phyloP scores from a whole-genome alignment of 768 basidiomycete species.

The Pleurotus sapidus region DNA sequence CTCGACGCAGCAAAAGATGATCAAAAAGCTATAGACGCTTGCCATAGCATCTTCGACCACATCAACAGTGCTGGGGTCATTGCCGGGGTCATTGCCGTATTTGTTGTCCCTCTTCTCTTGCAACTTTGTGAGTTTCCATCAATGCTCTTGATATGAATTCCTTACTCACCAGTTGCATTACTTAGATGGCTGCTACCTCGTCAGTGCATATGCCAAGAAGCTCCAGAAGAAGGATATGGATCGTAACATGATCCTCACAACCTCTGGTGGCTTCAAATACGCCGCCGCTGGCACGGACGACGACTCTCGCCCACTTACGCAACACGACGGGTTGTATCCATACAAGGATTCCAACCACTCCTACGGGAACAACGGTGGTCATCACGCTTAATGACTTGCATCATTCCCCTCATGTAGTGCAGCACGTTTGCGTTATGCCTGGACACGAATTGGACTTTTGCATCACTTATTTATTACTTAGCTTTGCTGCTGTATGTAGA shows the following conservation, averaged over 20 bases:
- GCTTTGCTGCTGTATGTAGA: too few species aligned
- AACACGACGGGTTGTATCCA: conserved; percentile 25
- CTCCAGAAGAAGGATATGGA: conserved; percentile 26
- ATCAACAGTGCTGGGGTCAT: conserved; percentile 19
- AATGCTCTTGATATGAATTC: neutral
- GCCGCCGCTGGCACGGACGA: conserved; percentile 26
- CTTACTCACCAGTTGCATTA: conserved; percentile 6
- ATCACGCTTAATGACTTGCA: neutral
- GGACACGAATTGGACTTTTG: neutral
- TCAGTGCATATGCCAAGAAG: conserved; percentile 30
- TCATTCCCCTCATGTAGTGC: neutral
- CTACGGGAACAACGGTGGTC: conserved; percentile 18
- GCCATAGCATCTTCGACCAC: conserved; percentile 24
- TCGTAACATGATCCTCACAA: conserved; percentile 14
- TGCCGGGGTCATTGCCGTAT: conserved; percentile 26
- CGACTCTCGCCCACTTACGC: conserved; percentile 24
- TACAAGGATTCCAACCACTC: conserved; percentile 27
- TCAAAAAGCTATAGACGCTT: conserved; percentile 22
- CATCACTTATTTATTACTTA: too few species aligned
- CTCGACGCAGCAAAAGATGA: conserved; percentile 20
- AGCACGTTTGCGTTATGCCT: too few species aligned
- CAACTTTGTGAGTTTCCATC: conserved; percentile 31
- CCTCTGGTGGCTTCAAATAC: conserved; percentile 9
- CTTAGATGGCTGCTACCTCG: conserved; percentile 37
- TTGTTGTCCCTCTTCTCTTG: conserved; percentile 32